Evolutionary conservation across 306 rosid genomes (phyloP).

Genomic region (Castanopsis chinensis): DNA sequence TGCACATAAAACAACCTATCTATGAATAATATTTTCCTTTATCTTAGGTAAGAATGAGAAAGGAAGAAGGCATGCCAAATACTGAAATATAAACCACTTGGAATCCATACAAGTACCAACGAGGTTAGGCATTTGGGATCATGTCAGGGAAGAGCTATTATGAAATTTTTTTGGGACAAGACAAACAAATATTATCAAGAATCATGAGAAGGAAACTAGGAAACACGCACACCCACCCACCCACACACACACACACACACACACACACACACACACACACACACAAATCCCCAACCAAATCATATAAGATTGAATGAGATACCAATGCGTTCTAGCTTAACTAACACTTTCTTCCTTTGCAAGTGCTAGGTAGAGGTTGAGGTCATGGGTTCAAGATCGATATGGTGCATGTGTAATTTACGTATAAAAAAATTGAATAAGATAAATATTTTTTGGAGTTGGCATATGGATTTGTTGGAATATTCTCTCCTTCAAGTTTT

Average conservation of each 20-base stretch:
- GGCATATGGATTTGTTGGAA: not conserved
- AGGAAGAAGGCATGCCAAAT: not conserved
- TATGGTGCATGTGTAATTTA: not conserved
- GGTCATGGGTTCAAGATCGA: no score
- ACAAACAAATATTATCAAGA: not conserved
- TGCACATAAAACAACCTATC: not conserved
- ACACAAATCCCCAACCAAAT: no score
- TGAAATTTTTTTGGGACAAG: not conserved
- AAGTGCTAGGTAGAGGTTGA: no score
- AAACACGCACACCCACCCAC: not conserved
- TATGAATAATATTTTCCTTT: not conserved
- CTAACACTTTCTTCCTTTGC: no score
- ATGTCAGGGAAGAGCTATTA: not conserved
- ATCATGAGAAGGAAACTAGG: not conserved
- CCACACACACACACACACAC: not conserved
- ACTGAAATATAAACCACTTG: not conserved
- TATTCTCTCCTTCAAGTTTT: not conserved
- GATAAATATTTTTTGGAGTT: not conserved
- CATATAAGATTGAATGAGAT: not conserved
- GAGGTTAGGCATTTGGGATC: not conserved
- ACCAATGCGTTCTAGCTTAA: not conserved
- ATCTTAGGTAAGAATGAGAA: not conserved
- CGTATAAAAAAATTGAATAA: not conserved
- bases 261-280: not conserved
- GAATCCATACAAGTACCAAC: not conserved